Percentiles rank a stretch among this genome's conserved stretches.
Conservation (phyloP, 495 filamentous ascomycete species). For the Cenococcum geophilum region DNA sequence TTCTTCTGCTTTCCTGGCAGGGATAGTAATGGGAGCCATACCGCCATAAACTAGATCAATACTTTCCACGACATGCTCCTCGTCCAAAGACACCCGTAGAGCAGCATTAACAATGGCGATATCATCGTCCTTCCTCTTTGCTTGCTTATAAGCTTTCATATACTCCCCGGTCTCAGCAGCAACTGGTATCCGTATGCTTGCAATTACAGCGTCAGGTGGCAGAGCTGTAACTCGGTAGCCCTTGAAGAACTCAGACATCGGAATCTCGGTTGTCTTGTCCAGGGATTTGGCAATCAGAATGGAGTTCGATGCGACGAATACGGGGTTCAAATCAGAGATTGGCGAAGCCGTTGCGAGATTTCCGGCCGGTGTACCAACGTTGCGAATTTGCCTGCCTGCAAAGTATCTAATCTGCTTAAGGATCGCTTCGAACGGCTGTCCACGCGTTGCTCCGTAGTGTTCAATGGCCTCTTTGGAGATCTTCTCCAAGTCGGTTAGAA, state of each 20-base stretch:
- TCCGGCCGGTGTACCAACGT: conserved; percentile 92
- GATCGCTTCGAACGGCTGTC: conserved; percentile 69
- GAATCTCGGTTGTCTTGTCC: conserved; percentile 66
- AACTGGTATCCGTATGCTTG: conserved; percentile 75
- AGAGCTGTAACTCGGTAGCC: conserved; percentile 84
- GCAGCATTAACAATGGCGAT: conserved; percentile 92
- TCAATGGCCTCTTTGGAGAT: conserved; percentile 71
- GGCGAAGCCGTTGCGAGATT: conserved; percentile 94
- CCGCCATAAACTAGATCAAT: conserved; percentile 81
- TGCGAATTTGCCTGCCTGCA: conserved; percentile 90
- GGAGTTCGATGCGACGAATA: conserved; percentile 82
- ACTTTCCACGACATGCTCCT: conserved; percentile 58
- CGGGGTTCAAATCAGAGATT: conserved; percentile 93
- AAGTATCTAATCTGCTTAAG: conserved; percentile 85
- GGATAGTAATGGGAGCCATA: conserved; percentile 81
- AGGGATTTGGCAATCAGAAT: conserved; percentile 70
- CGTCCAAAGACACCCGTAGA: conserved; percentile 61
- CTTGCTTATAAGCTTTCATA: conserved; percentile 82
- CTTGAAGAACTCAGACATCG: conserved; percentile 89
- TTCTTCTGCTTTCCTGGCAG: conserved; percentile 66
- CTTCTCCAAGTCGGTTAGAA: conserved; percentile 73
- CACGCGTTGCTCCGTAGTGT: conserved; percentile 63
- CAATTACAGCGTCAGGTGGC: conserved; percentile 74
- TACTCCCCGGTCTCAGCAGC: conserved; percentile 61
- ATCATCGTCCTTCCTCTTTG: conserved; percentile 94